Conservation (phyloP, 257 asterid genomes). For the Solanum microdontum region DNA sequence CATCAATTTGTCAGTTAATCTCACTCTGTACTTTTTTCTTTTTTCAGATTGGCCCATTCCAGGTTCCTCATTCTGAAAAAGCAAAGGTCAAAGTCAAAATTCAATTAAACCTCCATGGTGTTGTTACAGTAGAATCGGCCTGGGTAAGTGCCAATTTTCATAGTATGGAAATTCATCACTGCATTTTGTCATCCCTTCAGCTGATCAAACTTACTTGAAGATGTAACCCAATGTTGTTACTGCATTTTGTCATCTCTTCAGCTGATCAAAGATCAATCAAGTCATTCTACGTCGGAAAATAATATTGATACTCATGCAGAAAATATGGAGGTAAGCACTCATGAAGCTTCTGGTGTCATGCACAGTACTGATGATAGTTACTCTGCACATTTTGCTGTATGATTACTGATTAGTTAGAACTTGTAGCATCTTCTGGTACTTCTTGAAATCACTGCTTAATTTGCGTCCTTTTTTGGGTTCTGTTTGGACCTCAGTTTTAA, state of each 20-base stretch:
- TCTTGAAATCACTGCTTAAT: not conserved
- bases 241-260: constrained; percentile 23
- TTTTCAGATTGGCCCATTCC: constrained; percentile 73
- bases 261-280: constrained; percentile 49
- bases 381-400: constrained; percentile 8
- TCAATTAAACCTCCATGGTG: constrained; percentile 72
- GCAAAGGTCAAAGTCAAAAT: constrained; percentile 59
- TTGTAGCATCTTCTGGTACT: not conserved
- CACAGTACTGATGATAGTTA: constrained; percentile 26
- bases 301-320: constrained; percentile 28
- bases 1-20: not conserved
- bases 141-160: constrained; percentile 40
- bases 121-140: constrained; percentile 61
- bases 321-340: constrained; percentile 32
- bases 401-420: constrained; percentile 3
- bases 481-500: not conserved
- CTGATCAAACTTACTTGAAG: constrained; percentile 24
- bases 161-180: not conserved
- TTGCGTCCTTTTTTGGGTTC: not conserved
- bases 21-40: not conserved
- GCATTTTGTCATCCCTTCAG: constrained; percentile 28
- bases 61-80: constrained; percentile 39
- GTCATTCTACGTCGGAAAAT: constrained; percentile 27
- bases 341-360: constrained; percentile 21
- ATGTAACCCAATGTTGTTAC: not conserved